Conservation (phyloP, 1,139 yeast species). For the Trichomonascaceae sp. region DNA sequence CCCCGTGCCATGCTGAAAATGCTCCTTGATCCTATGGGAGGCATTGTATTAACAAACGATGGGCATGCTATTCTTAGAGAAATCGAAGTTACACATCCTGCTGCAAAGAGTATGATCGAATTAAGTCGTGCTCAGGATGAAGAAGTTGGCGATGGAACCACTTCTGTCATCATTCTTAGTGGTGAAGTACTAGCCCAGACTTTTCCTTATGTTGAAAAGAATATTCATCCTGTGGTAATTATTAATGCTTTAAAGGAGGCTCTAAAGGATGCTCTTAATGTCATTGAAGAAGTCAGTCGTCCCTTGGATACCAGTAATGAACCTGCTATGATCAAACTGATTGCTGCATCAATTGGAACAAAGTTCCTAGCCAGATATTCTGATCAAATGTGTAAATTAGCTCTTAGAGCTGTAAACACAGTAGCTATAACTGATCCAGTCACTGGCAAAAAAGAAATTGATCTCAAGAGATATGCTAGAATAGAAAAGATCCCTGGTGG, state of each 20-base stretch:
- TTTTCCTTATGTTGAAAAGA: slow-evolving; percentile 85
- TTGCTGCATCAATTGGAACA: slow-evolving; percentile 91
- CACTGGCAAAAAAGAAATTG: slow-evolving; percentile 71
- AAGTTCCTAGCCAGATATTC: slow-evolving; percentile 93
- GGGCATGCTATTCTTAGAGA: slow-evolving; percentile 96
- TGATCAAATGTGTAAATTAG: slow-evolving; percentile 80
- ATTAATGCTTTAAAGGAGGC: slow-evolving; percentile 94
- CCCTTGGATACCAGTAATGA: slow-evolving; percentile 84
- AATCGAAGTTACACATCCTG: slow-evolving; percentile 94
- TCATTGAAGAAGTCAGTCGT: slow-evolving; percentile 75
- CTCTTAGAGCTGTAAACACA: slow-evolving; percentile 82
- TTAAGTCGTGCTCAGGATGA: slow-evolving; percentile 96
- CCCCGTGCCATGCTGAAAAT: slow-evolving; percentile 98
- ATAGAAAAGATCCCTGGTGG: slow-evolving; percentile 98
- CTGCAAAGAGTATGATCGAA: slow-evolving; percentile 98
- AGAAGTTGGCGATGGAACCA: slow-evolving; percentile 98
- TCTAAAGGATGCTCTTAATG: slow-evolving; percentile 79
- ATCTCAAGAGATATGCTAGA: slow-evolving; percentile 86
- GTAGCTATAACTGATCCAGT: slow-evolving; percentile 48
- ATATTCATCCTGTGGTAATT: slow-evolving; percentile 94
- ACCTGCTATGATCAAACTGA: slow-evolving; percentile 77
- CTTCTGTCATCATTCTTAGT: slow-evolving; percentile 84
- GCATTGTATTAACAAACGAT: slow-evolving; percentile 93
- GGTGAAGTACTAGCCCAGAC: slow-evolving; percentile 97
- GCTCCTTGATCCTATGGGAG: slow-evolving; percentile 98